Evolutionary conservation across 768 basidiomycete species (phyloP).

Genomic region (Mrakia hoshinonis): DNA sequence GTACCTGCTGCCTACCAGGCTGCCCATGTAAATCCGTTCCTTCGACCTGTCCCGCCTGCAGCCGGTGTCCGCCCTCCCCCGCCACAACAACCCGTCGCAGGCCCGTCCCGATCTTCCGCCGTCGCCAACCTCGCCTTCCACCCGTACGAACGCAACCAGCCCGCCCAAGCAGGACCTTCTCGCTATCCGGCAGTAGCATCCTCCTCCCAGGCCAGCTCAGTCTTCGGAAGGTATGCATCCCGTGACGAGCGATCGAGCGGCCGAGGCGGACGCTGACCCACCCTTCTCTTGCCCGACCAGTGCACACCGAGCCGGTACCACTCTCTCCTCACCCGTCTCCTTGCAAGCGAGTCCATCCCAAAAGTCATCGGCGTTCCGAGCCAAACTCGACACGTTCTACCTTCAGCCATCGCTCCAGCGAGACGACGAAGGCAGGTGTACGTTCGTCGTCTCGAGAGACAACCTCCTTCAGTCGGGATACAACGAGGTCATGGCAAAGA

Average conservation of each 20-base stretch:
- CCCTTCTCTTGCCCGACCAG: no score
- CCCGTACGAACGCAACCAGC: neutral
- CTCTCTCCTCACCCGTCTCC: neutral
- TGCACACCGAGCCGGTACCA: no score
- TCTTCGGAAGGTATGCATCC: no score
- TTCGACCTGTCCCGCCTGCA: no score
- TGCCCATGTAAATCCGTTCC: no score
- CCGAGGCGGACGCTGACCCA: no score
- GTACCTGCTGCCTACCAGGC: no score
- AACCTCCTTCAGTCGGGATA: slow-evolving; percentile 4
- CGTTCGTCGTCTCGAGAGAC: neutral
- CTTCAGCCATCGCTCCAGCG: neutral
- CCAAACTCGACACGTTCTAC: neutral
- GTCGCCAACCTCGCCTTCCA: neutral
- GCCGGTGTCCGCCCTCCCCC: no score
- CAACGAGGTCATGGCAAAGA: slow-evolving; percentile 2
- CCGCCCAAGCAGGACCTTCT: neutral
- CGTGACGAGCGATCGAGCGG: no score
- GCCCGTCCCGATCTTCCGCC: neutral
- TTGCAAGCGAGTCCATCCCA: neutral
- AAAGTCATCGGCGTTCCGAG: neutral
- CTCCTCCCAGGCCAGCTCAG: no score
- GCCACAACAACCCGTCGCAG: neutral
- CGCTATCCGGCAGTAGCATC: neutral
- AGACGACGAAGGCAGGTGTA: slow-evolving; percentile 11